Conservation (phyloP, 495 filamentous ascomycete genomes). For the Amphirosellinia nigrospora region DNA sequence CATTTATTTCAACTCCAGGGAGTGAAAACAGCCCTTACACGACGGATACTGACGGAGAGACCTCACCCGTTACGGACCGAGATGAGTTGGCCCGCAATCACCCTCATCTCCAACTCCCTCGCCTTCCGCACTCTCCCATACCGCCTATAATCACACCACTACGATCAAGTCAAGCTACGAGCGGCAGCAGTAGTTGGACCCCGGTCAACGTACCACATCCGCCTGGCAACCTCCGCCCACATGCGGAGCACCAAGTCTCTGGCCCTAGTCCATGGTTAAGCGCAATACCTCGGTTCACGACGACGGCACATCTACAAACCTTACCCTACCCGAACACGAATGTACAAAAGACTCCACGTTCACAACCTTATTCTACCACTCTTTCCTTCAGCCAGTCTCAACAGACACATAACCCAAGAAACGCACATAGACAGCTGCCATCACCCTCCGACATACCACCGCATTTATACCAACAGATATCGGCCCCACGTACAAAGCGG, state of each 20-base stretch:
- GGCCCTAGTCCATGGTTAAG: conserved; percentile 50
- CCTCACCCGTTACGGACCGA: conserved; percentile 35
- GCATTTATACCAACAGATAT: background rate
- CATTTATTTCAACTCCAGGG: conserved; percentile 23
- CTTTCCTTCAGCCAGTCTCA: conserved; percentile 1
- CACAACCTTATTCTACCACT: conserved; percentile 2
- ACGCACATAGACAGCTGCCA: background rate
- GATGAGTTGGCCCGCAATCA: conserved; percentile 34
- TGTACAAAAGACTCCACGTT: conserved; percentile 2
- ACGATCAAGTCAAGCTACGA: conserved; percentile 19
- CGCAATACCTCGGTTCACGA: conserved; percentile 49
- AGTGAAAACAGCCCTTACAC: conserved; percentile 42
- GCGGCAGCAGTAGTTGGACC: conserved; percentile 32
- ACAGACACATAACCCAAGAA: background rate
- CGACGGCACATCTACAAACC: conserved; percentile 28
- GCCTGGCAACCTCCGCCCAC: conserved; percentile 19
- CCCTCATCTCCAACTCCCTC: conserved; percentile 3
- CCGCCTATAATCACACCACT: conserved; percentile 19
- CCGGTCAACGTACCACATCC: conserved; percentile 32
- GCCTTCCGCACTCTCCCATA: conserved; percentile 12
- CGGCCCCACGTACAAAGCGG: conserved; percentile 1
- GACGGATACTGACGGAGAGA: conserved; percentile 47
- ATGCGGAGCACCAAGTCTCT: conserved; percentile 24
- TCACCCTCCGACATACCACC: conserved; percentile 5
- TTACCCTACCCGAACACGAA: conserved; percentile 9